Conservation (phyloP, 192 early-diverging fungal genomes). For the Coemansia sp. region DNA sequence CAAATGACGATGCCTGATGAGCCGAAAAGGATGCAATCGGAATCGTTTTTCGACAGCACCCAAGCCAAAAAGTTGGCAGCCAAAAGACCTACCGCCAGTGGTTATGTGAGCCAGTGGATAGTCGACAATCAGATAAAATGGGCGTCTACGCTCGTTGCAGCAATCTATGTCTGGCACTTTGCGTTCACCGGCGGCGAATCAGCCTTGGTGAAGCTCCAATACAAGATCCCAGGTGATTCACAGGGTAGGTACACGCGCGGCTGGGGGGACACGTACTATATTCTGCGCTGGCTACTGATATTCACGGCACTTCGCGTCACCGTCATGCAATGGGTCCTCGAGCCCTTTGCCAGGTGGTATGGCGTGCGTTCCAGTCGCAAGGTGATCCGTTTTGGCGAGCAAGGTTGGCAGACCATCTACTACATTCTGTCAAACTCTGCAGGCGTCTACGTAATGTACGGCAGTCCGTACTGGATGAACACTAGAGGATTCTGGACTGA, state of each 20-base stretch:
- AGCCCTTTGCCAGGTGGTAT: slow-evolving; percentile 38
- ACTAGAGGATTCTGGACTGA: slow-evolving; percentile 67
- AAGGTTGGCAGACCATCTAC: slow-evolving; percentile 69
- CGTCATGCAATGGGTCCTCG: slow-evolving; percentile 36
- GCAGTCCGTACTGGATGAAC: slow-evolving; percentile 71
- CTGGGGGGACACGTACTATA: slow-evolving; percentile 44
- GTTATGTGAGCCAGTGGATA: slow-evolving; percentile 29
- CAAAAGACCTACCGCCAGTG: background rate
- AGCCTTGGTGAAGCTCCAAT: slow-evolving; percentile 35
- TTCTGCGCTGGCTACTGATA: slow-evolving; percentile 62
- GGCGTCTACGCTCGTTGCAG: slow-evolving; percentile 31
- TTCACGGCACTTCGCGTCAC: slow-evolving; percentile 69
- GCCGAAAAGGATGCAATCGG: slow-evolving; percentile 3
- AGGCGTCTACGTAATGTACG: slow-evolving; percentile 69
- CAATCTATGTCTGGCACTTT: slow-evolving; percentile 33
- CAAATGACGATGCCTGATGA: slow-evolving; percentile 35
- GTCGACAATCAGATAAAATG: slow-evolving; percentile 41
- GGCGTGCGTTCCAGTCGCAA: slow-evolving; percentile 42
- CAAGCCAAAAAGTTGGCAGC: background rate
- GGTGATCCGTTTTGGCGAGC: slow-evolving; percentile 65
- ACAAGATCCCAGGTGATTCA: slow-evolving; percentile 32
- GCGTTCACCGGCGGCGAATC: slow-evolving; percentile 22
- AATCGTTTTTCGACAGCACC: slow-evolving; percentile 7
- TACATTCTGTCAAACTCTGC: slow-evolving; percentile 62
- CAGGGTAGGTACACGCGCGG: slow-evolving; percentile 50